Evolutionary conservation across 2,329 filamentous ascomycete genomes (phyloP).

Genomic region (Rhynchosporium agropyri): DNA sequence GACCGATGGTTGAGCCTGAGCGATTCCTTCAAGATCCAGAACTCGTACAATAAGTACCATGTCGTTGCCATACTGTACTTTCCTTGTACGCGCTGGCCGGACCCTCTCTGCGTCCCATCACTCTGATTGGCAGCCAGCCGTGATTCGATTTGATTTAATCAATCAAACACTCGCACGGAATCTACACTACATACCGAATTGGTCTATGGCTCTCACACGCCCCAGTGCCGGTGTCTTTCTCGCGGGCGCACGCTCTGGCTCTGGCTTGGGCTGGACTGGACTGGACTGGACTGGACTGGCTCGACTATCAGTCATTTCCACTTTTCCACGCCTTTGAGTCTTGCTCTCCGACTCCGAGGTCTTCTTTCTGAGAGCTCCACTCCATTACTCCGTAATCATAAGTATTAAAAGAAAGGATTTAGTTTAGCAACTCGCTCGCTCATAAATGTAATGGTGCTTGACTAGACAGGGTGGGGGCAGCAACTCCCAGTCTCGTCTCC

Average conservation of each 20-base stretch:
- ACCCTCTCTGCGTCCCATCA: background rate
- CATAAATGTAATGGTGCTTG: background rate
- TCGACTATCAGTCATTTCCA: background rate
- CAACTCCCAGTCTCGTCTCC: background rate
- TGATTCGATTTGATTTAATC: background rate
- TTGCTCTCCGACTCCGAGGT: background rate
- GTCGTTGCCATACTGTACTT: background rate
- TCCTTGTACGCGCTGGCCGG: background rate
- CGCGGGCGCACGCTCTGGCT: slow-evolving; percentile 12
- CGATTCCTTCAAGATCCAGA: too few relatives aligned
- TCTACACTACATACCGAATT: background rate
- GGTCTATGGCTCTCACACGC: background rate
- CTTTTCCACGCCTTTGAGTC: background rate
- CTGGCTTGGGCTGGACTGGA: slow-evolving; percentile 9
- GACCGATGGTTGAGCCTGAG: background rate
- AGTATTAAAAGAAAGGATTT: too few relatives aligned
- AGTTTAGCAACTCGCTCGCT: too few relatives aligned
- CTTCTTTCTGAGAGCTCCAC: background rate
- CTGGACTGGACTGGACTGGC: background rate
- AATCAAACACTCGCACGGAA: background rate
- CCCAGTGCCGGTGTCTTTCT: background rate
- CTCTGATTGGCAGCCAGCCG: slow-evolving; percentile 4
- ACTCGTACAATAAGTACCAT: background rate
- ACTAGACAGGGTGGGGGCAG: too few relatives aligned
- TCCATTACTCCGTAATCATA: background rate